Evolutionary conservation across 2,329 filamentous ascomycete genomes (phyloP), one percentile per base, ranked within the genome.

Genomic region (Fonsecaea nubica): DNA sequence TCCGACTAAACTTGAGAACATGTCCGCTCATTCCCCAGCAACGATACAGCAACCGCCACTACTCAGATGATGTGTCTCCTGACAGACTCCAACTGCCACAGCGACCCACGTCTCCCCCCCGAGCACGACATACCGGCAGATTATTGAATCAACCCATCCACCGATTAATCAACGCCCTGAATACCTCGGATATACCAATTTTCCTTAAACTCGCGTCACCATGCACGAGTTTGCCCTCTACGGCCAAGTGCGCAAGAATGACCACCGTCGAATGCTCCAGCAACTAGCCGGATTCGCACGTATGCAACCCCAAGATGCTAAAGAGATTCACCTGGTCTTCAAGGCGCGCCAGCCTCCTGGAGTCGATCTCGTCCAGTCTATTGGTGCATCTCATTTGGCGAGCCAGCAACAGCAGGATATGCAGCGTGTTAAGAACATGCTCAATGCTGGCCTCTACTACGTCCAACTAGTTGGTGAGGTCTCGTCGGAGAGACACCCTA

Each of bases 181-280:
- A 45, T 45, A 50, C 45, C 18, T 50, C 45, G 45, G 45, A 25
- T 50, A 50, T 30, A 18, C 25, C 18, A 10, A 21, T 12, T 3
- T 3, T 25, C 45, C 7, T 40, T 32, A 62, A 58, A n/a, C 40
- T 32, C 58, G 56, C 18, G 15, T 54, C 40, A 59, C 69, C 66
- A 89, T 89, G 87, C 86, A 89, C 77, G 87, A 89, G 79, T 81
- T 88, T 71, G 79, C 87, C 56, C 82, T 89, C 54, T 88, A 85
- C 77, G 86, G 85, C 72, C 84, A 86, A 73, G 81, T 89, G 63
- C 82, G 86, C 9, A 75, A 78, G 38, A 77, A 82, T 45, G 85
- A 87, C 73, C 86, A 88, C 79, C 80, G 85, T 74, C 86, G 87
- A 76, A 81, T 88, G 18, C 79, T 89, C 62, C 84, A 86, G 73